Conservation (phyloP, 495 filamentous ascomycete genomes). For the Amniculicola lignicola region DNA sequence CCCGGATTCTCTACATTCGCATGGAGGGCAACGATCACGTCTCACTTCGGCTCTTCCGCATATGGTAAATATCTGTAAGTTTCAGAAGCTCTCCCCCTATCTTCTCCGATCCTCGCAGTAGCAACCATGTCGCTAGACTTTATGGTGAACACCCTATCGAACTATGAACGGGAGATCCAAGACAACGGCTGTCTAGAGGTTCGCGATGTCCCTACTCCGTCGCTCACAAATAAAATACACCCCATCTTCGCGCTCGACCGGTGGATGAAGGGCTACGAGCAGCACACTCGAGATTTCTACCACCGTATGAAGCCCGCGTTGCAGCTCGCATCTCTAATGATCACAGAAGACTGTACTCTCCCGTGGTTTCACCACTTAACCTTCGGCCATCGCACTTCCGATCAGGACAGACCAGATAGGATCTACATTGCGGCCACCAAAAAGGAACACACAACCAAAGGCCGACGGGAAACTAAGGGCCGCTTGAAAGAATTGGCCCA, state of each 20-base stretch:
- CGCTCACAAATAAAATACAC: conserved; percentile 8
- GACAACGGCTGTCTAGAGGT: conserved; percentile 2
- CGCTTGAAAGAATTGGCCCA: background rate
- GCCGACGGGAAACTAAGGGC: background rate
- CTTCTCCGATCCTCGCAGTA: too few species aligned
- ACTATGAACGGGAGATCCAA: too few species aligned
- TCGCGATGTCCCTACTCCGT: background rate
- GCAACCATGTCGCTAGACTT: too few species aligned
- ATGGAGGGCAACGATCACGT: too few species aligned
- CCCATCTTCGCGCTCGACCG: conserved; percentile 13
- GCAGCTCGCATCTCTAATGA: conserved; percentile 8
- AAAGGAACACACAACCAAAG: background rate
- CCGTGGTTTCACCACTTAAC: conserved; percentile 18
- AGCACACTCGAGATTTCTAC: conserved; percentile 8
- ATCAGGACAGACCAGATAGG: background rate
- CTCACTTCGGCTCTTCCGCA: too few species aligned
- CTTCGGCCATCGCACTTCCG: background rate
- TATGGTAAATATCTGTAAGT: too few species aligned
- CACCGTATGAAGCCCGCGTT: conserved; percentile 5
- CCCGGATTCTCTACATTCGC: too few species aligned
- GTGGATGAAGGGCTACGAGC: conserved; percentile 15
- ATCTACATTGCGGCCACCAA: background rate
- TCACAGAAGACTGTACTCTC: conserved; percentile 16
- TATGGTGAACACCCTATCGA: too few species aligned
- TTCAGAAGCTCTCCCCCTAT: too few species aligned